Conservation (phyloP, 2,329 filamentous ascomycete species). For the Berkeleyomyces rouxiae region DNA sequence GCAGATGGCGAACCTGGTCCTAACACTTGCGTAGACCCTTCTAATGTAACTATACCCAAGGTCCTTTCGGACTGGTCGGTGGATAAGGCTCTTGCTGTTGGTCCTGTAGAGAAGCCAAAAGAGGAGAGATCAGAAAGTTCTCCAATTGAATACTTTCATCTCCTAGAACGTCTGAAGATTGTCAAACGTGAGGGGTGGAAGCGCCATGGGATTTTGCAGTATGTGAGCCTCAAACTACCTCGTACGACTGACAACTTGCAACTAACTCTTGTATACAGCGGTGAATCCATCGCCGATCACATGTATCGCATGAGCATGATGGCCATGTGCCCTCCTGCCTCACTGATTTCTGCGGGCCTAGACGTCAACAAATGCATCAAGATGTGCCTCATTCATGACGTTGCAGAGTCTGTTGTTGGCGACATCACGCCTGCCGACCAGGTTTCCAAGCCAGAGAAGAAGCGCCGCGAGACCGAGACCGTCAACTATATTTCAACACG, state of each 20-base stretch:
- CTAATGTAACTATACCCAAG: slow-evolving; percentile 16
- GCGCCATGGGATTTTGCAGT: slow-evolving; percentile 59
- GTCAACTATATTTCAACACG: slow-evolving; percentile 82
- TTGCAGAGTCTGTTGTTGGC: slow-evolving; percentile 92
- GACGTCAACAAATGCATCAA: slow-evolving; percentile 74
- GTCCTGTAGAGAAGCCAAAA: slow-evolving; percentile 24
- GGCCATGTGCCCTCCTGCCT: slow-evolving; percentile 72
- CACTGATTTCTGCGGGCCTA: slow-evolving; percentile 47
- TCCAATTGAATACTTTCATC: slow-evolving; percentile 82
- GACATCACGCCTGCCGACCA: slow-evolving; percentile 91
- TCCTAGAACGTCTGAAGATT: slow-evolving; percentile 86
- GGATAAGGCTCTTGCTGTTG: slow-evolving; percentile 15
- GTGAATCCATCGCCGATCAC: slow-evolving; percentile 91
- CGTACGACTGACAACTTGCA: neutral
- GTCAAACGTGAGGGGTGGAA: slow-evolving; percentile 94
- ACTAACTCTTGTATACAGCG: slow-evolving; percentile 24
- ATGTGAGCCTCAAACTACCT: slow-evolving; percentile 11
- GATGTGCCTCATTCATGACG: slow-evolving; percentile 94
- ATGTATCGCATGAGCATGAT: slow-evolving; percentile 99
- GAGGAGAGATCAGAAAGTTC: slow-evolving; percentile 42
- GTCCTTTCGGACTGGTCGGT: slow-evolving; percentile 17
- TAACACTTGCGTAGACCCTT: slow-evolving; percentile 15
- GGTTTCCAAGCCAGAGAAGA: slow-evolving; percentile 80
- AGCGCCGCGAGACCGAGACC: slow-evolving; percentile 64
- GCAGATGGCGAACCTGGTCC: neutral